phyloP scores from a whole-genome alignment of 768 basidiomycete genomes.

The Rhodotorula paludigena region DNA sequence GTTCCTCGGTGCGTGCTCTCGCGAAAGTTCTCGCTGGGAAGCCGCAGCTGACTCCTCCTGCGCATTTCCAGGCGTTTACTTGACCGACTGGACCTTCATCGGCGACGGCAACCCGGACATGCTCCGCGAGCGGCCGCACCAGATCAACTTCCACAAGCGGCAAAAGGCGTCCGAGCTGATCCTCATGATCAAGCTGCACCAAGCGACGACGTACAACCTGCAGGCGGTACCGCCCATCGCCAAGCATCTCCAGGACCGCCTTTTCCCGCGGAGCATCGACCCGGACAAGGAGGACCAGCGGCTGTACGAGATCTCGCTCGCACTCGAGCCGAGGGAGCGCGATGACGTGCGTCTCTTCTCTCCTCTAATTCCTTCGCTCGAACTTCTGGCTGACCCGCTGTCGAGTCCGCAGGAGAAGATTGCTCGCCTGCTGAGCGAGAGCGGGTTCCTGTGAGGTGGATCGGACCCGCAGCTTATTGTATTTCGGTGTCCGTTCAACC shows the following conservation, averaged over 20 bases:
- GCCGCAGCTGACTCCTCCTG: neutral
- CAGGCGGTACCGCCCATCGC: slow-evolving; percentile 62
- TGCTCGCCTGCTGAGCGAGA: slow-evolving; percentile 33
- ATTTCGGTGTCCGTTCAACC: too few species aligned
- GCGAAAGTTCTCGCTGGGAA: neutral
- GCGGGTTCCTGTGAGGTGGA: slow-evolving; percentile 23
- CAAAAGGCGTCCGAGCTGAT: slow-evolving; percentile 86
- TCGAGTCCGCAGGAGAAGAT: slow-evolving; percentile 28
- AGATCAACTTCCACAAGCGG: slow-evolving; percentile 90
- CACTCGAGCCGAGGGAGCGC: slow-evolving; percentile 85
- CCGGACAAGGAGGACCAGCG: slow-evolving; percentile 35
- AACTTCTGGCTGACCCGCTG: neutral
- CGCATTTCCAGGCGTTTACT: slow-evolving; percentile 70
- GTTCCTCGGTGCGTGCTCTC: slow-evolving; percentile 69
- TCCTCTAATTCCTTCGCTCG: neutral
- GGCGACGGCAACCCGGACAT: slow-evolving; percentile 91
- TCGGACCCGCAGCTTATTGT: too few species aligned
- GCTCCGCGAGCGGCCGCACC: slow-evolving; percentile 55
- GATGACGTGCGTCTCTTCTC: slow-evolving; percentile 63
- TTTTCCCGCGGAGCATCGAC: slow-evolving; percentile 58
- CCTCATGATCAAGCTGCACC: slow-evolving; percentile 93
- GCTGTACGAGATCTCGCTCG: slow-evolving; percentile 72
- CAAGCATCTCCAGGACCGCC: slow-evolving; percentile 69
- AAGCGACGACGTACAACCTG: slow-evolving; percentile 83
- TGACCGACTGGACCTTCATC: slow-evolving; percentile 94